A percentile compares a stretch with the other conserved stretches of the same genome.
phyloP scores from a whole-genome alignment of 2,329 filamentous ascomycete species.

The Macrophomina pseudophaseolina region DNA sequence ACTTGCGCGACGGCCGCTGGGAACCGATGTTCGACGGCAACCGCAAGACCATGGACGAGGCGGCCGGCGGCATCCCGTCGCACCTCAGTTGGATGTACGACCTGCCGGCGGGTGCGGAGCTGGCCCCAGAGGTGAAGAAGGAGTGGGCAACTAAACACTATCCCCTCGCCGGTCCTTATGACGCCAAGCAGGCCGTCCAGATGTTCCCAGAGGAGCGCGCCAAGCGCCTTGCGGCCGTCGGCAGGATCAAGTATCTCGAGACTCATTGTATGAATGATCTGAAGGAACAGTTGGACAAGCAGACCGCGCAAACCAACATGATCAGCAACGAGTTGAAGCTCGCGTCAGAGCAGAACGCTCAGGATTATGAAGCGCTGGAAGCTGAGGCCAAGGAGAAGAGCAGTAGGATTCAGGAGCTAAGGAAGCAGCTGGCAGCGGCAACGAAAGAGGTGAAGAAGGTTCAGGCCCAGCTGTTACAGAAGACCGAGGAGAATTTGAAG shows the following conservation, averaged over 20 bases:
- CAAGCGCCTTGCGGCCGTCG: not conserved
- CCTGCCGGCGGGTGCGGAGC: not conserved
- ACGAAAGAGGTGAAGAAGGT: not conserved
- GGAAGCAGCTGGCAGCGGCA: no score
- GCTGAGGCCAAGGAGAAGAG: no score
- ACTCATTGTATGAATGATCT: no score
- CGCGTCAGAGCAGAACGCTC: no score
- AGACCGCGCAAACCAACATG: no score
- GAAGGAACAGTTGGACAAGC: no score
- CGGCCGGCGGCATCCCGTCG: not conserved
- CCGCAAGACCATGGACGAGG: not conserved
- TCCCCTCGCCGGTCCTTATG: not conserved
- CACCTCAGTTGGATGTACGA: not conserved
- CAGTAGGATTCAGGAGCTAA: no score
- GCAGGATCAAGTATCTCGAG: not conserved
- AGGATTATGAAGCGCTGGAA: no score
- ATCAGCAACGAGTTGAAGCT: no score
- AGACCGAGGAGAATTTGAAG: not conserved
- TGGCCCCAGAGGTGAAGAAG: not conserved
- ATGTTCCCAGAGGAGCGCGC: not conserved
- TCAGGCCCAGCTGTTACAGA: not conserved
- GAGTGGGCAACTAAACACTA: not conserved
- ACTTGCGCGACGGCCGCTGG: not conserved
- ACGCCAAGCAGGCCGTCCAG: not conserved
- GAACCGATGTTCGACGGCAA: not conserved